A percentile compares a stretch with the other conserved stretches of the same genome.
These are phyloP conservation scores for Thalassiosira livingstoniorum DNA, from an alignment of 352 stramenopile species.

Conservation along the genomic window DNA sequence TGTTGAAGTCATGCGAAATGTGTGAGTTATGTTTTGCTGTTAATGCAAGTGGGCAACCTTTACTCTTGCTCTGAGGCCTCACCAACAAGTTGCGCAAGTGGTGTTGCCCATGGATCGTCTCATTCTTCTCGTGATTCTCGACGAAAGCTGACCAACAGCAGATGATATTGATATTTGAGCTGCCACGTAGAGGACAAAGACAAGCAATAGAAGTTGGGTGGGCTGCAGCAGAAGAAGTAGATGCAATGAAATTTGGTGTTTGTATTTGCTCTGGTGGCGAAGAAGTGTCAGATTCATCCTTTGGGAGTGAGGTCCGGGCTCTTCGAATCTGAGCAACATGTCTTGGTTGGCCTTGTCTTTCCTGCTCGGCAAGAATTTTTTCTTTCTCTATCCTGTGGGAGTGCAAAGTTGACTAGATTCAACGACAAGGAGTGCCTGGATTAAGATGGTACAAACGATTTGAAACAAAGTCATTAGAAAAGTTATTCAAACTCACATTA, in stretches of 20 bases:
- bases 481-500: slow-evolving; percentile 34
- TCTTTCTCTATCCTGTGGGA: slow-evolving; percentile 68
- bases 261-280: not conserved
- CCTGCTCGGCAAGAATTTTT: slow-evolving; percentile 61
- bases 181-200: slow-evolving; percentile 63
- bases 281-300: slow-evolving; percentile 33
- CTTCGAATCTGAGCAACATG: slow-evolving; percentile 83
- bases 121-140: slow-evolving; percentile 33
- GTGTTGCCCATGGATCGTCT: slow-evolving; percentile 67
- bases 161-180: slow-evolving; percentile 72
- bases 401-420: slow-evolving; percentile 51
- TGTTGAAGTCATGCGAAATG: slow-evolving; percentile 74
- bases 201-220: slow-evolving; percentile 79
- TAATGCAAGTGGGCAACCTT: slow-evolving; percentile 69
- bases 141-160: slow-evolving; percentile 77
- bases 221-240: slow-evolving; percentile 2
- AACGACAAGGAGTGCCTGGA: too few species aligned
- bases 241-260: not conserved
- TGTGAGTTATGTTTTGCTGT: slow-evolving; percentile 62
- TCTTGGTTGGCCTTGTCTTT: slow-evolving; percentile 70
- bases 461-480: not conserved
- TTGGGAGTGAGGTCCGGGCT: slow-evolving; percentile 58
- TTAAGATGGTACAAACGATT: too few species aligned
- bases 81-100: slow-evolving; percentile 72
- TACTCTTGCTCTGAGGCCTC: slow-evolving; percentile 57